Base-by-base conservation (phyloP, 129 eudicot species). In the Ambrosia trifida region DNA sequence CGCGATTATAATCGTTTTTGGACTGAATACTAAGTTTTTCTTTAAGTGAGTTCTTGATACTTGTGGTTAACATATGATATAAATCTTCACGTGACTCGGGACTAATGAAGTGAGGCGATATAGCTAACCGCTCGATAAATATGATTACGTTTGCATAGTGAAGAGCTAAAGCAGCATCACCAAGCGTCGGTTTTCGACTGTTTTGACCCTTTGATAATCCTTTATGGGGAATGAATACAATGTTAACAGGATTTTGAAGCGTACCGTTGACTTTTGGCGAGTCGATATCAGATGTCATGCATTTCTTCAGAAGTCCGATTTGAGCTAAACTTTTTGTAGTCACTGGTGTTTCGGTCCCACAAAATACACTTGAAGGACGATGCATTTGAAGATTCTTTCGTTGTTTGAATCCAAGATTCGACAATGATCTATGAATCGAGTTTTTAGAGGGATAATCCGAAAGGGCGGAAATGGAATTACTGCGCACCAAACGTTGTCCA, bases 51-150 rank as follows among this genome's bases (percentile, higher is more conserved):
- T 84, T 77, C 73, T 80, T 85, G 73, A 95, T 82, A 46, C 80
- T 80, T 12, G 86, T 49, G 35, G 99, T 88, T 58, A 95, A 52
- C 99, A 90, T 87, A 36, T 79, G 73, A 79, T 95, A 95, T 2
- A 95, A 81, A 68, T 90, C 97, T 43, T 90, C 99, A 74, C 97
- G 89, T 41, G 94, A 90, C 75, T 88, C 99, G 5, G 81, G 88
- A 47, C 89, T 81, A 35, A 90, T 84, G 72, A 84, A 76, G 79
- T 95, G 94, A 60, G 99, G 99, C 13, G 94, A 87, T 11, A 86
- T 79, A 53, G 96, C 89, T 45, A 95, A 83, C 79, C 88, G 81
- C 78, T 95, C 97, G n/a, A 95, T 84, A 60, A 81, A 68, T 62
- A 95, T 79, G 54, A 90, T 88, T 32, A 88, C 54, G 20, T 90